Percentiles rank a stretch among this genome's conserved stretches.
These are phyloP conservation scores for Alternaria solani DNA, from an alignment of 2,329 filamentous ascomycete genomes.

Conservation along the genomic window DNA sequence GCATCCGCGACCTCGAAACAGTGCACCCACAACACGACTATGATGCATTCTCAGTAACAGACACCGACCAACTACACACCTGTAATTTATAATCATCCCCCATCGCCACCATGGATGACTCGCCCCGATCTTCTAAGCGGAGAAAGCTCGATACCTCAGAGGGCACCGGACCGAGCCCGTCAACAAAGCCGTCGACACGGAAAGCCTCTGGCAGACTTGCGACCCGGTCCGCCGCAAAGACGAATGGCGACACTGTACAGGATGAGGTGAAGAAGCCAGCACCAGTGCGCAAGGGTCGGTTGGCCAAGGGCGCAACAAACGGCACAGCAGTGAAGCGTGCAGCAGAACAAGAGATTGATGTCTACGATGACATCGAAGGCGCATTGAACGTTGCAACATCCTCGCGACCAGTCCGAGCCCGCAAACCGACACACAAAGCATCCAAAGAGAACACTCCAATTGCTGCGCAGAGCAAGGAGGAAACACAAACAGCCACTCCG, in stretches of 20 bases:
- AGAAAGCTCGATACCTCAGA: conserved; percentile 46
- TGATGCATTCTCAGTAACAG: conserved; percentile 8
- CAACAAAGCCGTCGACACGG: conserved; percentile 26
- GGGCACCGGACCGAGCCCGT: conserved; percentile 32
- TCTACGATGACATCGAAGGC: conserved; percentile 57
- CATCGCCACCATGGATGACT: conserved; percentile 40
- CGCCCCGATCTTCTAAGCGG: conserved; percentile 48
- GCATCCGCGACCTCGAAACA: conserved; percentile 7
- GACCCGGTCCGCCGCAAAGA: conserved; percentile 24
- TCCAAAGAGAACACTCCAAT: conserved; percentile 17
- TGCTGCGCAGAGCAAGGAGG: conserved; percentile 16
- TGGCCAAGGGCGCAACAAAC: conserved; percentile 19
- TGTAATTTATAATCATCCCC: neutral
- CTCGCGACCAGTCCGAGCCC: conserved; percentile 7
- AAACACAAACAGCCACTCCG: conserved; percentile 23
- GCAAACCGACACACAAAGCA: conserved; percentile 12
- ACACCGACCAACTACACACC: neutral
- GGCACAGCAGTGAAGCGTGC: conserved; percentile 17
- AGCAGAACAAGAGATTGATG: conserved; percentile 38
- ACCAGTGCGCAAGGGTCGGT: conserved; percentile 13
- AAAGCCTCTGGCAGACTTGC: conserved; percentile 33
- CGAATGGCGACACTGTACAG: conserved; percentile 17
- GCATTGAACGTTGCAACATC: conserved; percentile 43
- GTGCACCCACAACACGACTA: conserved; percentile 15
- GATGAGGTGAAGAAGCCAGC: conserved; percentile 20